Percentiles rank a stretch among this genome's conserved stretches.
phyloP scores from a whole-genome alignment of 306 rosid genomes.

The Inga laurina region DNA sequence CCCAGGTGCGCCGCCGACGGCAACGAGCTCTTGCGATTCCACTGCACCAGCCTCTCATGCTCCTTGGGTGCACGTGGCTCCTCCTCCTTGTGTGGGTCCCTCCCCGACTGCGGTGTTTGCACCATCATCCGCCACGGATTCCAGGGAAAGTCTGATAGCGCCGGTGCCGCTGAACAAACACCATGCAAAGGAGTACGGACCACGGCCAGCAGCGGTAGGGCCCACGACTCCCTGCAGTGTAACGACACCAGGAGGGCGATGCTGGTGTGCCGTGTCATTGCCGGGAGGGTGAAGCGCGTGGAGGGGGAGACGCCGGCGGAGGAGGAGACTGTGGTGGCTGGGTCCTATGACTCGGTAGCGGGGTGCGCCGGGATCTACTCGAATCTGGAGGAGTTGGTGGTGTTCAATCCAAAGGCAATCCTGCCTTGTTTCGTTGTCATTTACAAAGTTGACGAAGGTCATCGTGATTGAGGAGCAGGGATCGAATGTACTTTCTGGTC shows the following conservation, averaged over 20 bases:
- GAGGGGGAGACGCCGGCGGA: slow-evolving; percentile 54
- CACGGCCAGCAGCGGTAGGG: slow-evolving; percentile 91
- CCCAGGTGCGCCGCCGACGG: slow-evolving; percentile 98
- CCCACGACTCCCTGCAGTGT: slow-evolving; percentile 62
- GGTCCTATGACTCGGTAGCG: slow-evolving; percentile 76
- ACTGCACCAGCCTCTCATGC: slow-evolving; percentile 71
- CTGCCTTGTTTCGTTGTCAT: slow-evolving; percentile 94
- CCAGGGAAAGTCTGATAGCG: slow-evolving; percentile 31
- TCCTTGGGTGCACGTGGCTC: slow-evolving; percentile 79
- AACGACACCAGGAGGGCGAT: slow-evolving; percentile 64
- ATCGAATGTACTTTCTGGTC: background rate
- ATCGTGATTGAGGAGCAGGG: background rate
- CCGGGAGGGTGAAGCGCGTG: slow-evolving; percentile 76
- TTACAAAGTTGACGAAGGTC: slow-evolving; percentile 48
- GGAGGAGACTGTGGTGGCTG: slow-evolving; percentile 49
- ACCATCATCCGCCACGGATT: slow-evolving; percentile 74
- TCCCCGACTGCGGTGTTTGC: slow-evolving; percentile 82
- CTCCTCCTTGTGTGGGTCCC: slow-evolving; percentile 65
- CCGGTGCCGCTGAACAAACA: background rate
- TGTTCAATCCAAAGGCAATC: slow-evolving; percentile 85
- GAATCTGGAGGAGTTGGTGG: slow-evolving; percentile 78
- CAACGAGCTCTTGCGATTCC: slow-evolving; percentile 87
- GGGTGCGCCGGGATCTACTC: slow-evolving; percentile 66
- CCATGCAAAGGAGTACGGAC: slow-evolving; percentile 66
- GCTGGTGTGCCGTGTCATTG: slow-evolving; percentile 95